Percentiles rank a stretch among this genome's conserved stretches.
Evolutionary conservation across 1,139 yeast species (phyloP).

Genomic region (Candida tunisiensis): DNA sequence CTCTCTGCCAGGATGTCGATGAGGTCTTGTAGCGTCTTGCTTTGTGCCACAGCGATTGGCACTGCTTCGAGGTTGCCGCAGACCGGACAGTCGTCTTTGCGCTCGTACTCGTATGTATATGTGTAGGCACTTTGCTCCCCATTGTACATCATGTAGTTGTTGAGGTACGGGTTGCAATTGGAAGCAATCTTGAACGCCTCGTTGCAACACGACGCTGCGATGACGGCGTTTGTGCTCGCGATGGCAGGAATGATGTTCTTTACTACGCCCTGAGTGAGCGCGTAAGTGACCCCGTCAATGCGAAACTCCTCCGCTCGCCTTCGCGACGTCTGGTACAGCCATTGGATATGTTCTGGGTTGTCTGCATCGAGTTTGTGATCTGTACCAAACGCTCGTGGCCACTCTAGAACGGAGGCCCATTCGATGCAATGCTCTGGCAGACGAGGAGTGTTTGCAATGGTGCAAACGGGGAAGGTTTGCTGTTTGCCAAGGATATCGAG

Average conservation of each 20-base stretch:
- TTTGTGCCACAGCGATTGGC: slow-evolving; percentile 17
- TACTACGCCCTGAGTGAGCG: slow-evolving; percentile 70
- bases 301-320: slow-evolving; percentile 45
- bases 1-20: slow-evolving; percentile 22
- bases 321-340: slow-evolving; percentile 42
- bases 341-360: slow-evolving; percentile 44
- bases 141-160: slow-evolving; percentile 76
- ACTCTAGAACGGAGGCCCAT: slow-evolving; percentile 69
- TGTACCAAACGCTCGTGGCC: slow-evolving; percentile 41
- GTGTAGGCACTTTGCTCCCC: slow-evolving; percentile 68
- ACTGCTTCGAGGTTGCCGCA: slow-evolving; percentile 44
- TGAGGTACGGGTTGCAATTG: slow-evolving; percentile 45
- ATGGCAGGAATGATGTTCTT: slow-evolving; percentile 89
- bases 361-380: slow-evolving; percentile 47
- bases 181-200: slow-evolving; percentile 74
- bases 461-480: slow-evolving; percentile 75
- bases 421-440: slow-evolving; percentile 90
- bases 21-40: slow-evolving; percentile 33
- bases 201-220: slow-evolving; percentile 83
- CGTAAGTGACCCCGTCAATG: slow-evolving; percentile 55
- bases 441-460: slow-evolving; percentile 87
- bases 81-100: slow-evolving; percentile 49
- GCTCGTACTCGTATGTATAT: slow-evolving; percentile 48
- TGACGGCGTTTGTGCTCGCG: slow-evolving; percentile 84
- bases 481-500: slow-evolving; percentile 57